These are phyloP conservation scores for Chytriomyces sp. DNA, from an alignment of 192 early-diverging fungal species.

Conservation along the genomic window DNA sequence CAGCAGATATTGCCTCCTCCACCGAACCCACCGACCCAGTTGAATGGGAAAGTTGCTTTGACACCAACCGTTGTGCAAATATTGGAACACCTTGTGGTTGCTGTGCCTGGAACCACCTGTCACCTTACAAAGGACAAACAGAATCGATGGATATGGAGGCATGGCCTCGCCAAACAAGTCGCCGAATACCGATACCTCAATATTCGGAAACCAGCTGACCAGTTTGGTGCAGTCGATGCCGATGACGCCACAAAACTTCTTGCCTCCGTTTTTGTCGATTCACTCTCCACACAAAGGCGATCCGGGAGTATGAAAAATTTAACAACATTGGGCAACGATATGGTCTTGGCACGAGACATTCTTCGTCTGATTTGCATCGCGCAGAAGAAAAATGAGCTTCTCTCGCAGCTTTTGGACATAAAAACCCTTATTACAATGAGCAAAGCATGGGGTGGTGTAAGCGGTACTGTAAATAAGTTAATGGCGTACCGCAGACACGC, in stretches of 20 bases:
- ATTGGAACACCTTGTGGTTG: not conserved
- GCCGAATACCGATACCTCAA: slow-evolving; percentile 7
- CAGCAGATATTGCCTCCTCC: slow-evolving; percentile 7
- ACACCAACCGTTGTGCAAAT: not conserved
- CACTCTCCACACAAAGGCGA: not conserved
- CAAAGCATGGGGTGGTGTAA: not conserved
- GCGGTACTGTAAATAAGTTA: not conserved
- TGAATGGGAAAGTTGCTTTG: not conserved
- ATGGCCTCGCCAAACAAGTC: not conserved
- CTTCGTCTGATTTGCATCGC: not conserved
- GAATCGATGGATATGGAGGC: slow-evolving; percentile 5
- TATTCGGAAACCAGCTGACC: not conserved
- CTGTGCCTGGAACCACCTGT: not conserved
- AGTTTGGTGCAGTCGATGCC: not conserved
- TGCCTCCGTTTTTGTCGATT: not conserved
- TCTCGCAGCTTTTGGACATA: not conserved
- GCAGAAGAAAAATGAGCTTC: slow-evolving; percentile 15
- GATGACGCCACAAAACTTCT: slow-evolving; percentile 5
- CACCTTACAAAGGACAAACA: not conserved
- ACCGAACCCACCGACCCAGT: not conserved
- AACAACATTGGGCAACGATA: not conserved
- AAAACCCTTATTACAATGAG: not conserved
- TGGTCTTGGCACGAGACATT: not conserved
- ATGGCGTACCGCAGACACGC: not conserved
- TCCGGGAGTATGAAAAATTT: not conserved